Evolutionary conservation across 305 asterid species (phyloP).

Genomic region (Withania somnifera): DNA sequence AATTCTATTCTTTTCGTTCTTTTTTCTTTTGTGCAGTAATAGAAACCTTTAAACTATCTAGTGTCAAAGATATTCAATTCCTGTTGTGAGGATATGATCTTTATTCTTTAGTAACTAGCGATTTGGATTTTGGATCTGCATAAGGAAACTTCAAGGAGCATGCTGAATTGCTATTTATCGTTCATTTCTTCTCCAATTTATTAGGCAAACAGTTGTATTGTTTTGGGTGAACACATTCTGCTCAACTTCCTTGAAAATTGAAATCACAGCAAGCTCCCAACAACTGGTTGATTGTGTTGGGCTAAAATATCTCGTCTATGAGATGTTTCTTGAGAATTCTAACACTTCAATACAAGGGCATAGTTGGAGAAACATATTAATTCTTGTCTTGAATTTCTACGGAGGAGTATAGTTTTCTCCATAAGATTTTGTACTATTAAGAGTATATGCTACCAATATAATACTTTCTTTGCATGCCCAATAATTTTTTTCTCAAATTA

Average conservation of each 20-base stretch:
- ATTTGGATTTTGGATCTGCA: neutral
- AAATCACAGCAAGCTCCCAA: neutral
- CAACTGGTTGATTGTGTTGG: neutral
- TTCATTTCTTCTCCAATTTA: neutral
- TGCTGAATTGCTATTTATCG: neutral
- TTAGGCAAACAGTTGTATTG: neutral
- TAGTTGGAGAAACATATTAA: no score
- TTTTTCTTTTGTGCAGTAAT: neutral
- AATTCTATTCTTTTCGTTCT: neutral
- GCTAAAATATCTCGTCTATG: no score
- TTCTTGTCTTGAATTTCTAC: no score
- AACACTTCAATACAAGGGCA: no score
- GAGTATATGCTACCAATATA: no score
- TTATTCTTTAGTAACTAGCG: neutral
- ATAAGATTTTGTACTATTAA: no score
- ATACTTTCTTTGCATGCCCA: no score
- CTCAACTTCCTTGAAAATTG: neutral
- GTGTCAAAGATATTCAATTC: neutral
- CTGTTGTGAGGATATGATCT: neutral
- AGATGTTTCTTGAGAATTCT: no score
- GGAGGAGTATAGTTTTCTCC: no score
- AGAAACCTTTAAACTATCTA: neutral
- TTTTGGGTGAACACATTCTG: neutral
- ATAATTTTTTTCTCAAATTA: no score
- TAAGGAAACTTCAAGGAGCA: neutral